Evolutionary conservation across 805 yeast species (phyloP), one percentile per base, ranked within the genome.

Genomic region (Candida tallmaniae): DNA sequence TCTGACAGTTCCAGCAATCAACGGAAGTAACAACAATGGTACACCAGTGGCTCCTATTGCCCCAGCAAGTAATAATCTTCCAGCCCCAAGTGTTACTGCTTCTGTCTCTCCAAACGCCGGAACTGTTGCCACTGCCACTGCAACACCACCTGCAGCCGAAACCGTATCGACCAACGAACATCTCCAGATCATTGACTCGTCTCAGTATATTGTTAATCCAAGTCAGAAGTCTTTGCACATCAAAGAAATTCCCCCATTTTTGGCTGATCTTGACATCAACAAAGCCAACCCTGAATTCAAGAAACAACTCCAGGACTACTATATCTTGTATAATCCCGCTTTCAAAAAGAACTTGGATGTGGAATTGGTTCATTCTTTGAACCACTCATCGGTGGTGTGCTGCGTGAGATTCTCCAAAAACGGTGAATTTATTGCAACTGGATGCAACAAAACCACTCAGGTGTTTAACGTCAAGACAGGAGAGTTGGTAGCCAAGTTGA

Each of bases 381-480:
- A 85, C 55, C 97, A 93, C 65, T 75, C 88, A 11, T 83, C 95
- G 2, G 97, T 90, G 29, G 97, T 90, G 32, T 93, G 97, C 68
- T 90, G 97, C 62, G 97, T 90, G 39, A 74, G 95, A 42, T 90
- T 93, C 68, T 80, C 89, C 39, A 78, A 78, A 45, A 95, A 87
- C 57, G 97, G 97, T 43, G 83, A 84, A 62, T 85, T 76, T 54
- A 70, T 90, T 47, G 98, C 97, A 17, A 90, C 97, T 11, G 98
- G 98, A 31, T 89, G 97, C 68, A 93, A 90, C 67, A 86, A 88
- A 56, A 77, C 94, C 27, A 93, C 97, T 3, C 96, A 89, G 61
- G 96, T 90, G 38, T 90, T 82, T 62, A 83, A 84, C 46, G 97
- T 89, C 32, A 83, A 82, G 51, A 83, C 95, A 14, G 97, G 98